These are phyloP conservation scores for Heliosperma pusillum DNA, from an alignment of 148 eudicot species.

Conservation along the genomic window DNA sequence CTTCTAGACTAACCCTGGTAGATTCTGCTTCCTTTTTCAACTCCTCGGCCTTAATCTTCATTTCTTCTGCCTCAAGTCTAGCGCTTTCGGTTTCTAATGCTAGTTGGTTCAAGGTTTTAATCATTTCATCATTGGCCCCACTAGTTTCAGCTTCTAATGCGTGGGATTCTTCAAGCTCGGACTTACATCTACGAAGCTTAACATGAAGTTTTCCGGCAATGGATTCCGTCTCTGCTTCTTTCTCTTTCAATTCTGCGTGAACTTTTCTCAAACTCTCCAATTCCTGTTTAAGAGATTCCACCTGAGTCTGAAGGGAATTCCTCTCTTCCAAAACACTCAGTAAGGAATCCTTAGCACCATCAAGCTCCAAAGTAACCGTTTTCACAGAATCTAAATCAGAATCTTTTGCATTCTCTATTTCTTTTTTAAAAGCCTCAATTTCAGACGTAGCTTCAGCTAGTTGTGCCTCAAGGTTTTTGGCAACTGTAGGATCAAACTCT, in stretches of 20 bases:
- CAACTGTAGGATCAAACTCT: slow-evolving; percentile 49
- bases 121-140: slow-evolving; percentile 59
- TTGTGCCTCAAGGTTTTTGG: slow-evolving; percentile 54
- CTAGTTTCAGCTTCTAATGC: slow-evolving; percentile 52
- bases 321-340: slow-evolving; percentile 65
- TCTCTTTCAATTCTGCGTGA: slow-evolving; percentile 64
- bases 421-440: slow-evolving; percentile 49
- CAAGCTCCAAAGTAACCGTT: slow-evolving; percentile 52
- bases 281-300: slow-evolving; percentile 64
- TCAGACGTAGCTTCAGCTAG: slow-evolving; percentile 47
- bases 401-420: slow-evolving; percentile 49
- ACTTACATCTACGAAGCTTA: slow-evolving; percentile 60
- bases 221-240: slow-evolving; percentile 71
- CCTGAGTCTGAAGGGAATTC: slow-evolving; percentile 47
- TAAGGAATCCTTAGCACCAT: slow-evolving; percentile 73
- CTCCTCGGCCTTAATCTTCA: slow-evolving; percentile 52
- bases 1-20: slow-evolving; percentile 40
- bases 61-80: slow-evolving; percentile 47
- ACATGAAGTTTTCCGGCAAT: slow-evolving; percentile 65
- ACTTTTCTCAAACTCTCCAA: slow-evolving; percentile 59
- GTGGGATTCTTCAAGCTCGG: slow-evolving; percentile 60
- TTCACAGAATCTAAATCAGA: slow-evolving; percentile 54
- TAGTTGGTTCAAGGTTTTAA: slow-evolving; percentile 48
- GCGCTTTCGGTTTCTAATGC: slow-evolving; percentile 51
- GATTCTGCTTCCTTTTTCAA: slow-evolving; percentile 55